Conservation (phyloP, 2,329 filamentous ascomycete genomes). For the Chrysosporium queenslandicum region DNA sequence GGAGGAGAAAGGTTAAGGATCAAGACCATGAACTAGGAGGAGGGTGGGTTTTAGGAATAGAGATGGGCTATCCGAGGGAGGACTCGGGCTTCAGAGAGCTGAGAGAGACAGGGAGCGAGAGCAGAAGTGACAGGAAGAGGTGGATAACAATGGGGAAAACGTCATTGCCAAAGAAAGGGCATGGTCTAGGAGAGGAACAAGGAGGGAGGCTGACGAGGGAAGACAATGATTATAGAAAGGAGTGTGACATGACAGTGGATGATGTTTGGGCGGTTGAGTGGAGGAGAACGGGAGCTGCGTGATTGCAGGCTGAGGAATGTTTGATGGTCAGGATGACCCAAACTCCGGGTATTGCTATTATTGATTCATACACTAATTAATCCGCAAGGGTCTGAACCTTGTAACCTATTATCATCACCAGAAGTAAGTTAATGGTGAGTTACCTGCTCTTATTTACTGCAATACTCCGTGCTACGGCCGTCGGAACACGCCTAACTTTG, state of each 20-base stretch:
- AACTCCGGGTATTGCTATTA: conserved; percentile 12
- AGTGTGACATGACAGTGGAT: conserved; percentile 13
- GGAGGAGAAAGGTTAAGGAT: not conserved
- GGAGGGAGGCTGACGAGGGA: not conserved
- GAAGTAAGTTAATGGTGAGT: not conserved
- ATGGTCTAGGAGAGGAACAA: not conserved
- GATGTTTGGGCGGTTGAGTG: conserved; percentile 16
- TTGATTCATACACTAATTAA: conserved; percentile 10
- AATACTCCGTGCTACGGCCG: no score
- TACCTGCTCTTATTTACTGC: not conserved
- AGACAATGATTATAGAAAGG: conserved; percentile 10
- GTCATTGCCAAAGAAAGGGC: conserved; percentile 1
- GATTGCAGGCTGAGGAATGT: conserved; percentile 14
- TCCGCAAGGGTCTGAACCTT: conserved; percentile 5
- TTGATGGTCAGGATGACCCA: conserved; percentile 17
- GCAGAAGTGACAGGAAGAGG: conserved; percentile 2
- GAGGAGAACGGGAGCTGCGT: conserved; percentile 1
- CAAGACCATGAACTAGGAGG: not conserved
- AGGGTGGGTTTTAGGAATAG: conserved; percentile 11
- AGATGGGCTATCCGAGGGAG: conserved; percentile 8
- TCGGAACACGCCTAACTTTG: no score
- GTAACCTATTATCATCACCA: not conserved
- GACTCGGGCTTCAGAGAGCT: conserved; percentile 12
- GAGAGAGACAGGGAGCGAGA: conserved; percentile 1
- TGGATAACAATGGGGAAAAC: conserved; percentile 10